phyloP scores from a whole-genome alignment of 2,329 filamentous ascomycete genomes.

The Aureobasidium mangrovei region DNA sequence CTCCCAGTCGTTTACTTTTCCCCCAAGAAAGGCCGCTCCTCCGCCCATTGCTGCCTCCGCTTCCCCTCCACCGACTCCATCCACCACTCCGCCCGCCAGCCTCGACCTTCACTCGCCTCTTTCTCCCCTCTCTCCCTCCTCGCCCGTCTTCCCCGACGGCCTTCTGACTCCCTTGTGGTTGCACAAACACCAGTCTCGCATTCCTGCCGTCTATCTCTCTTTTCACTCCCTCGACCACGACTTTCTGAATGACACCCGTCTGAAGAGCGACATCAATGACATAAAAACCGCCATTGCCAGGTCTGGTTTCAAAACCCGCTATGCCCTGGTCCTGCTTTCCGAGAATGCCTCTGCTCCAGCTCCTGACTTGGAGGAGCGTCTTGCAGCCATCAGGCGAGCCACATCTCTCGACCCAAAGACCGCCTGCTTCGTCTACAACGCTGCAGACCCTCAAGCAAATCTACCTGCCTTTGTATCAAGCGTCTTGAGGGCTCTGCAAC shows the following conservation, averaged over 20 bases:
- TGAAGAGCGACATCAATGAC: conserved; percentile 81
- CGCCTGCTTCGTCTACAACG: conserved; percentile 71
- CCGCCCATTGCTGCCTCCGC: conserved; percentile 42
- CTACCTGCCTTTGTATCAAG: conserved; percentile 64
- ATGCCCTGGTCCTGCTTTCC: conserved; percentile 69
- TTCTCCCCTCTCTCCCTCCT: conserved; percentile 78
- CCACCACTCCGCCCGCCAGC: conserved; percentile 22
- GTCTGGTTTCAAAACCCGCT: conserved; percentile 68
- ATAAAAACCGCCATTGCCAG: conserved; percentile 59
- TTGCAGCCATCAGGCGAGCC: conserved; percentile 68
- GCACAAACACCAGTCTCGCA: conserved; percentile 74
- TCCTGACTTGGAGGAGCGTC: conserved; percentile 61
- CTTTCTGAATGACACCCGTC: conserved; percentile 61
- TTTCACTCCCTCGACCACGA: conserved; percentile 74
- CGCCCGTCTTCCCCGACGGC: conserved; percentile 80
- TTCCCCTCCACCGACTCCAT: conserved; percentile 41
- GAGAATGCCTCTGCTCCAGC: conserved; percentile 51
- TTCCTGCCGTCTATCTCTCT: conserved; percentile 71
- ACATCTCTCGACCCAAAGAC: conserved; percentile 75
- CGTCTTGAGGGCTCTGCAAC: conserved; percentile 64
- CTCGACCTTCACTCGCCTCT: conserved; percentile 76
- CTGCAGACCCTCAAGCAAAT: conserved; percentile 61
- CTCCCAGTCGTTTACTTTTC: conserved; percentile 46
- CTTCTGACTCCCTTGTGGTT: conserved; percentile 76
- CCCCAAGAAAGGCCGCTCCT: conserved; percentile 54